These are phyloP conservation scores for Plasmodium knowlesi DNA, from an alignment of 169 alveolate species.

Conservation along the genomic window DNA sequence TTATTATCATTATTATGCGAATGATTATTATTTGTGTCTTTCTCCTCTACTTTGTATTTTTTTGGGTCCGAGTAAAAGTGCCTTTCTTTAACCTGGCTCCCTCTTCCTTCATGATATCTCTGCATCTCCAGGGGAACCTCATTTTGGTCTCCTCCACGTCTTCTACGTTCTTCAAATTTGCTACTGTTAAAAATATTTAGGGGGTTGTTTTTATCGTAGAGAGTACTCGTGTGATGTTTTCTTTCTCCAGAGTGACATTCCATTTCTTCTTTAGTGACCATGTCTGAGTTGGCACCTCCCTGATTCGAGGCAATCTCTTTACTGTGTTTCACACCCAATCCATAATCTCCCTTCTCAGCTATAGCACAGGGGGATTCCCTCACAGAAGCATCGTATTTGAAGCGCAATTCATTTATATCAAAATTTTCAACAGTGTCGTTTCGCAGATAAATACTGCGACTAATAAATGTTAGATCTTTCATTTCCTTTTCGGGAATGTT, in stretches of 20 bases:
- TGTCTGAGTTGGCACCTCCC: background rate
- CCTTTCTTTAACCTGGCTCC: background rate
- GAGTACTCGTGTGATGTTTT: background rate
- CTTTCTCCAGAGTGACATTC: background rate
- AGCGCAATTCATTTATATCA: slow-evolving; percentile 9
- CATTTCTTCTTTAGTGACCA: background rate
- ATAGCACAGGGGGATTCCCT: background rate
- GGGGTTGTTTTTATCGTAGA: background rate
- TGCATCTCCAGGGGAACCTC: background rate
- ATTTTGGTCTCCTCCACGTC: background rate
- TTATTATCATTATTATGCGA: background rate
- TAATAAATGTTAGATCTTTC: slow-evolving; percentile 23
- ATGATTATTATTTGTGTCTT: background rate
- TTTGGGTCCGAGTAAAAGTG: background rate
- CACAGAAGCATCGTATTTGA: background rate
- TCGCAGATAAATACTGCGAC: slow-evolving; percentile 58
- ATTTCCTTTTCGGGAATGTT: background rate
- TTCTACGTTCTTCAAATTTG: background rate
- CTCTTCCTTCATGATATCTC: background rate
- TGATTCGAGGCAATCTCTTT: background rate
- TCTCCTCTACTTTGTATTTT: background rate
- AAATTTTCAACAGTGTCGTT: slow-evolving; percentile 60
- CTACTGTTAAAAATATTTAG: background rate
- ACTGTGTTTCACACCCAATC: background rate
- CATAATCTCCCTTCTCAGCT: background rate